These are phyloP conservation scores for Pistacia vera DNA, from an alignment of 345 rosid species.

Conservation along the genomic window DNA sequence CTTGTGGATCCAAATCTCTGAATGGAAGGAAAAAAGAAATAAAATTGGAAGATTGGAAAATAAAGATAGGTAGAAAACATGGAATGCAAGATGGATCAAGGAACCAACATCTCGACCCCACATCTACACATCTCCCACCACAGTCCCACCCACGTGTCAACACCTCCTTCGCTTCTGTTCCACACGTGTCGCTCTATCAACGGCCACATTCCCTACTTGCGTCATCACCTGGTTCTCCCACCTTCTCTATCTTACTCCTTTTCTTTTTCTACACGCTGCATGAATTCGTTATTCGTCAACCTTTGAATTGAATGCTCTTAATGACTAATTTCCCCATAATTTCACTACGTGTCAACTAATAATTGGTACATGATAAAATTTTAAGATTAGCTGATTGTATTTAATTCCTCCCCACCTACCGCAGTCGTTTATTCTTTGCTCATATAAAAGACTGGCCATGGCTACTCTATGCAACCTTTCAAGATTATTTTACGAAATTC, in stretches of 20 bases:
- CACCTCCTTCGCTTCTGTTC: neutral
- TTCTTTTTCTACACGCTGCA: slow-evolving; percentile 17
- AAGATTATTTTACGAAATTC: slow-evolving; percentile 19
- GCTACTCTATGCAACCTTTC: slow-evolving; percentile 26
- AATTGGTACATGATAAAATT: neutral
- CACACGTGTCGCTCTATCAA: slow-evolving; percentile 38
- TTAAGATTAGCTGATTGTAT: no score
- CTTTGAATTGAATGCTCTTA: slow-evolving; percentile 25
- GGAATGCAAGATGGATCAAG: no score
- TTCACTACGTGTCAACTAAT: neutral
- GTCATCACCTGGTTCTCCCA: slow-evolving; percentile 18
- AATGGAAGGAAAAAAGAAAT: no score
- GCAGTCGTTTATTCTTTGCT: slow-evolving; percentile 1
- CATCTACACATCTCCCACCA: slow-evolving; percentile 26
- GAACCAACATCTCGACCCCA: no score
- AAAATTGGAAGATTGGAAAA: no score
- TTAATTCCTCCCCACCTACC: neutral
- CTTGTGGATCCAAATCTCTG: no score
- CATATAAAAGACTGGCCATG: slow-evolving; percentile 34
- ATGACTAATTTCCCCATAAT: slow-evolving; percentile 19
- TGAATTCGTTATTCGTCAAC: slow-evolving; percentile 24
- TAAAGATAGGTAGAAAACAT: no score
- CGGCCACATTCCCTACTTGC: slow-evolving; percentile 8
- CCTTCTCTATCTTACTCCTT: neutral
- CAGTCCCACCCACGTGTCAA: slow-evolving; percentile 33